These are phyloP conservation scores for Plantago coronopus DNA, from an alignment of 305 asterid genomes.

Conservation along the genomic window DNA sequence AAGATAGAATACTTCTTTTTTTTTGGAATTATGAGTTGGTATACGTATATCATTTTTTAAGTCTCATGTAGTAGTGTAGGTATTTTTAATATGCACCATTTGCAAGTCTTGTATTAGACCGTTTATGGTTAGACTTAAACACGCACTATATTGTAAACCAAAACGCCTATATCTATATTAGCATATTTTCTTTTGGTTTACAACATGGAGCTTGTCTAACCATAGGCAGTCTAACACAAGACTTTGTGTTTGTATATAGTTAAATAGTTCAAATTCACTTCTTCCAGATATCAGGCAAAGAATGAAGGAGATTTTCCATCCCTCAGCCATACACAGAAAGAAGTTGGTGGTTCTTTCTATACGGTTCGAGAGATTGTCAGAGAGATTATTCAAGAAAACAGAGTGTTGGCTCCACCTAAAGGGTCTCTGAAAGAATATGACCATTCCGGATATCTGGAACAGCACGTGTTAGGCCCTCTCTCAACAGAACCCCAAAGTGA, in stretches of 20 bases:
- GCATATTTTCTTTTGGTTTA: too few species aligned
- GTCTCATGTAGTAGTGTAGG: conserved; percentile 2
- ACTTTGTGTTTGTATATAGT: too few species aligned
- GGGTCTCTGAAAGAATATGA: conserved; percentile 39
- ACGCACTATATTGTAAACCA: too few species aligned
- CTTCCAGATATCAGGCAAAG: conserved; percentile 68
- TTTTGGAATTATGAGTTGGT: neutral
- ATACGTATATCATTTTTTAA: conserved; percentile 4
- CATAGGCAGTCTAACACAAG: too few species aligned
- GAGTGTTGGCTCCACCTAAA: conserved; percentile 82
- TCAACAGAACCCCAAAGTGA: conserved; percentile 54
- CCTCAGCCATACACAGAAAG: conserved; percentile 88
- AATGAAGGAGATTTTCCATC: conserved; percentile 79
- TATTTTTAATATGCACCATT: conserved; percentile 3
- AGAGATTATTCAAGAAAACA: conserved; percentile 93
- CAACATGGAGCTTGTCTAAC: too few species aligned
- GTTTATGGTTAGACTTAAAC: too few species aligned
- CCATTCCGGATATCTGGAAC: conserved; percentile 39
- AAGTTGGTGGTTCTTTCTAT: conserved; percentile 98
- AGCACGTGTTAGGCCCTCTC: conserved; percentile 61
- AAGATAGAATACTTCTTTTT: neutral
- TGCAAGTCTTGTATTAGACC: neutral
- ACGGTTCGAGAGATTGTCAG: conserved; percentile 89
- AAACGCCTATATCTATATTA: too few species aligned
- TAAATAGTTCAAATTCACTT: conserved; percentile 11